phyloP scores from a whole-genome alignment of 2,329 filamentous ascomycete genomes.

The Hyphodiscus sp. region DNA sequence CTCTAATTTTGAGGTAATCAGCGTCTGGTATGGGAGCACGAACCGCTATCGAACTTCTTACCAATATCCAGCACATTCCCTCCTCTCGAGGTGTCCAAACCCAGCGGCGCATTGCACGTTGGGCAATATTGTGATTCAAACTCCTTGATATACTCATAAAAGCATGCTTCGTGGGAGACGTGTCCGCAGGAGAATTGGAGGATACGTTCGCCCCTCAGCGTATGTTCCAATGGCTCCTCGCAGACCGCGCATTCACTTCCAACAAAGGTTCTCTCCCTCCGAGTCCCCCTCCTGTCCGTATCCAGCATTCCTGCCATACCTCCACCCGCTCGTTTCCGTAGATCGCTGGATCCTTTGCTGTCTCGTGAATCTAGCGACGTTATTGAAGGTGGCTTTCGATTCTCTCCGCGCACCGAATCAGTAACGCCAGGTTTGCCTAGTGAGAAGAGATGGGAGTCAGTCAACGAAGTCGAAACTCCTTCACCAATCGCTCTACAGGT shows the following conservation, averaged over 20 bases:
- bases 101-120: constrained; percentile 84
- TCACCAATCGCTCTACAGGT: constrained; percentile 3
- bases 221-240: constrained; percentile 94
- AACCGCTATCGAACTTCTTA: constrained; percentile 37
- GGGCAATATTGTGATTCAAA: constrained; percentile 92
- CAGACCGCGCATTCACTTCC: constrained; percentile 93
- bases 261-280: constrained; percentile 90
- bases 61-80: constrained; percentile 90
- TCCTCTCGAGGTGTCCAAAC: constrained; percentile 83
- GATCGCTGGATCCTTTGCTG: constrained; percentile 14
- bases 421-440: constrained; percentile 8
- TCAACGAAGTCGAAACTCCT: background rate
- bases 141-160: constrained; percentile 96
- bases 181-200: constrained; percentile 96
- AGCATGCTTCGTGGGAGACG: constrained; percentile 95
- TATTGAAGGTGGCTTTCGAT: constrained; percentile 7
- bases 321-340: constrained; percentile 25
- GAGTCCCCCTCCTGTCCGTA: constrained; percentile 68
- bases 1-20: constrained; percentile 47
- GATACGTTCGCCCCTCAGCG: constrained; percentile 85
- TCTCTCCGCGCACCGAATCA: constrained; percentile 8
- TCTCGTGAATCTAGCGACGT: constrained; percentile 10
- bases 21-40: constrained; percentile 24
- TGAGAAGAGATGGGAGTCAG: constrained; percentile 1
- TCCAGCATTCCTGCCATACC: constrained; percentile 61